Base-by-base conservation (phyloP, 768 basidiomycete species). In the Termitomyces sp. region DNA sequence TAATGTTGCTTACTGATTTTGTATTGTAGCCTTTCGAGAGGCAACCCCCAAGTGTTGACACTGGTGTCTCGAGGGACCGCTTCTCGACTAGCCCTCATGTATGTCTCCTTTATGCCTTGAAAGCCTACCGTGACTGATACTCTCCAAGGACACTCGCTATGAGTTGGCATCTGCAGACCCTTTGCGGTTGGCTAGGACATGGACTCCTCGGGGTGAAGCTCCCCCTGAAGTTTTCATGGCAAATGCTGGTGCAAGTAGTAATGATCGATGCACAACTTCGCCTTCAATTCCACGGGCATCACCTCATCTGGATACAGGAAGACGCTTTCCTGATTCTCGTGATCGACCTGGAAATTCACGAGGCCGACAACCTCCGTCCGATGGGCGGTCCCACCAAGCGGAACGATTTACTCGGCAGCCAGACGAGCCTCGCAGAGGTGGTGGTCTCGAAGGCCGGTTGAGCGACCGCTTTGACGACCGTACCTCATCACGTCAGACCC, bases 231-330 rank as follows among this genome's bases (percentile, higher is more conserved):
- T 48, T 2, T 48, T 58, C 53, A 55, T 49, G 36, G 37, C 26
- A n/a, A 62, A 45, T 34, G 33, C 45, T 34, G 46, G 48, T 39
- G 18, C 47, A n/a, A 54, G 43, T 26, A 53, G 49, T 24, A 64
- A 62, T 34, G 45, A 62, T 51, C 64, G 56, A 18, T 57, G 45
- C 13, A 49, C 67, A 13, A 69, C 71, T 1, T 66, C 69, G 20
- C 70, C 72, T 27, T 72, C 70, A 3, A 58, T 66, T 32, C 64
- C 70, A 10, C 65, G 69, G 53, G 69, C 71, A 46, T 65, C 68
- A 2, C 69, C 74, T 5, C 58, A 59, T n/a, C 44, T 63, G 20
- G 62, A 66, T 12, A 59, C 40, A 9, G 55, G 55, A 40, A 57
- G 62, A 36, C 68, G 63, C 12, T 53, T 62, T 53, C 59, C 56